Evolutionary conservation across 257 asterid genomes (phyloP).

Genomic region (Prunella vulgaris): DNA sequence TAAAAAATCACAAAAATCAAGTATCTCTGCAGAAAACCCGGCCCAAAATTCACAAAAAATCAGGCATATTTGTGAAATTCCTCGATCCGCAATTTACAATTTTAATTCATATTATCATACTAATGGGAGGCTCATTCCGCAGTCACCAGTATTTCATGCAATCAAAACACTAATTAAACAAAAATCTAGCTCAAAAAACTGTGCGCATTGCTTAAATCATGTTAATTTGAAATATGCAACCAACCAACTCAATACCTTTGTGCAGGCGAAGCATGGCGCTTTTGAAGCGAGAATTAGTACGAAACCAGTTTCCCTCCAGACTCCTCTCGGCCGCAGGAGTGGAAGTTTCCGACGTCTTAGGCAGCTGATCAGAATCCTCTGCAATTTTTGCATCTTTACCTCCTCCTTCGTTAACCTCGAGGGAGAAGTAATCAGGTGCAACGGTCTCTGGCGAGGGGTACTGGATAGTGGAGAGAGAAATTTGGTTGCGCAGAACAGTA

Average conservation of each 20-base stretch:
- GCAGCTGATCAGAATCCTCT: constrained; percentile 19
- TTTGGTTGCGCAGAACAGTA: constrained; percentile 61
- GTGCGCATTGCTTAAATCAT: neutral
- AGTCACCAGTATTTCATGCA: neutral
- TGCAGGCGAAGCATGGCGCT: constrained; percentile 96
- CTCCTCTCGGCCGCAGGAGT: constrained; percentile 36
- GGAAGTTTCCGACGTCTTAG: constrained; percentile 21
- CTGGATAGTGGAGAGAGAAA: constrained; percentile 33
- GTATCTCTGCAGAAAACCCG: constrained; percentile 58
- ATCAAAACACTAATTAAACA: neutral
- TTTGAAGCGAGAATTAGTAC: constrained; percentile 58
- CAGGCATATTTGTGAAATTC: constrained; percentile 31
- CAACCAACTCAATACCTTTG: constrained; percentile 47
- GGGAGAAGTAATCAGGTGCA: constrained; percentile 78
- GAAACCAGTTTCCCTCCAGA: constrained; percentile 89
- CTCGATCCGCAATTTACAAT: neutral
- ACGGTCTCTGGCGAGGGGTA: constrained; percentile 47
- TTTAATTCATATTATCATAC: neutral
- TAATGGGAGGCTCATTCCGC: constrained; percentile 1
- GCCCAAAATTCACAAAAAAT: constrained; percentile 20
- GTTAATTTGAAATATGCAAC: neutral
- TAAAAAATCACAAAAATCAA: constrained; percentile 86
- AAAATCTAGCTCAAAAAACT: neutral
- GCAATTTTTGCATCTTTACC: constrained; percentile 13
- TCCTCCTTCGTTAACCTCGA: constrained; percentile 47